Percentiles rank a stretch among this genome's conserved stretches.
Conservation (phyloP, 176 grass and related monocot genomes). For the Microstegium vimineum region DNA sequence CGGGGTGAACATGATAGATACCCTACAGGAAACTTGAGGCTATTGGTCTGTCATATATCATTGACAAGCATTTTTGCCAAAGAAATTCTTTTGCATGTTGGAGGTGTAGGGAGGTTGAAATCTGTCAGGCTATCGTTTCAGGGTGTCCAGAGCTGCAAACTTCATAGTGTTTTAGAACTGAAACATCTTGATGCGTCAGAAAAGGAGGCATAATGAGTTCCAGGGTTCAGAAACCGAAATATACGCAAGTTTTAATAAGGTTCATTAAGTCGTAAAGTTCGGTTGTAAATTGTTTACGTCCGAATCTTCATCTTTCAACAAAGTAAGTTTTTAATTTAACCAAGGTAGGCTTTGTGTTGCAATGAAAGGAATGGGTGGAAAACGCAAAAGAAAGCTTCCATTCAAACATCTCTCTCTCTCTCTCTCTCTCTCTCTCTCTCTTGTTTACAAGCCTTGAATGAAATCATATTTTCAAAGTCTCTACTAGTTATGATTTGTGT, state of each 20-base stretch:
- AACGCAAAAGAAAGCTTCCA: not conserved
- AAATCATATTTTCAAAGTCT: not conserved
- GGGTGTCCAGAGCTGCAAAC: not conserved
- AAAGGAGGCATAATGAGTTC: not conserved
- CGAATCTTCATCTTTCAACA: not conserved
- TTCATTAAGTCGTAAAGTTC: not conserved
- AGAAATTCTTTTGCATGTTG: not conserved
- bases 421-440: too few relatives aligned
- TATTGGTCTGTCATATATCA: not conserved
- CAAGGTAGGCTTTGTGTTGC: not conserved
- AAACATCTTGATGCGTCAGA: not conserved
- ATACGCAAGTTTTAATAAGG: not conserved
- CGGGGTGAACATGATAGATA: not conserved
- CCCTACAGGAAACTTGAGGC: slow-evolving; percentile 8
- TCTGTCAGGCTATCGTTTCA: not conserved
- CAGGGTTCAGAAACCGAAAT: not conserved
- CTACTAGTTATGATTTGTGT: not conserved
- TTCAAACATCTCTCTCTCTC: too few relatives aligned
- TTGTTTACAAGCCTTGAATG: not conserved
- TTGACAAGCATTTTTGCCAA: not conserved
- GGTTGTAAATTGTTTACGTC: not conserved
- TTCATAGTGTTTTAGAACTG: not conserved
- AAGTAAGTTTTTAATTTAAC: too few relatives aligned
- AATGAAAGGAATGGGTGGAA: not conserved
- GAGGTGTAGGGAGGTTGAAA: not conserved